Percentiles rank a stretch among this genome's conserved stretches.
Conservation (phyloP, 2,329 filamentous ascomycete species). For the Lachnellula occidentalis region DNA sequence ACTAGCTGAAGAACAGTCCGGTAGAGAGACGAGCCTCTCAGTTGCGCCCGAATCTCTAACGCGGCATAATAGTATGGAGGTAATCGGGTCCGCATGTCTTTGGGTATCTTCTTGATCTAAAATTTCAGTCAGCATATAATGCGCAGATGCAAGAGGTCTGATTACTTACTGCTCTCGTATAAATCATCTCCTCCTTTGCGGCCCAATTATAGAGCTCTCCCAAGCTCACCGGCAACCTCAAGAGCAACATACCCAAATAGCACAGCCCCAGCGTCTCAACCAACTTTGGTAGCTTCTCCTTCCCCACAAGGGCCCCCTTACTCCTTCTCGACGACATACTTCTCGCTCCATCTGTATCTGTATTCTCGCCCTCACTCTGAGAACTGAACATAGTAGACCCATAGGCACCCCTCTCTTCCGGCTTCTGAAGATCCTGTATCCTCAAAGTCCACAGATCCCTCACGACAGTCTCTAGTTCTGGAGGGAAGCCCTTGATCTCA, state of each 20-base stretch:
- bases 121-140: not conserved
- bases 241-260: conserved; percentile 71
- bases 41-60: conserved; percentile 46
- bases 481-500: conserved; percentile 56
- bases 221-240: conserved; percentile 71
- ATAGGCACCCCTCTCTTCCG: conserved; percentile 29
- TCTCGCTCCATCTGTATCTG: conserved; percentile 34
- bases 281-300: conserved; percentile 52
- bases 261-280: conserved; percentile 72
- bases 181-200: conserved; percentile 63
- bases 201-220: conserved; percentile 69
- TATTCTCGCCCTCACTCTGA: conserved; percentile 31
- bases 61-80: conserved; percentile 54
- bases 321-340: conserved; percentile 41
- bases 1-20: conserved; percentile 55
- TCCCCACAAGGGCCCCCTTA: conserved; percentile 13
- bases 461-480: conserved; percentile 72
- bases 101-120: conserved; percentile 53
- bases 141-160: not conserved
- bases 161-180: conserved; percentile 56
- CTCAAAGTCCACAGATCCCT: conserved; percentile 77
- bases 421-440: conserved; percentile 34
- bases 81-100: conserved; percentile 59
- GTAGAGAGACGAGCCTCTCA: conserved; percentile 58
- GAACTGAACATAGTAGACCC: conserved; percentile 33